Evolutionary conservation across 2,329 filamentous ascomycete species (phyloP), one percentile per base, ranked within the genome.

Genomic region (Pyrenochaeta sp.): DNA sequence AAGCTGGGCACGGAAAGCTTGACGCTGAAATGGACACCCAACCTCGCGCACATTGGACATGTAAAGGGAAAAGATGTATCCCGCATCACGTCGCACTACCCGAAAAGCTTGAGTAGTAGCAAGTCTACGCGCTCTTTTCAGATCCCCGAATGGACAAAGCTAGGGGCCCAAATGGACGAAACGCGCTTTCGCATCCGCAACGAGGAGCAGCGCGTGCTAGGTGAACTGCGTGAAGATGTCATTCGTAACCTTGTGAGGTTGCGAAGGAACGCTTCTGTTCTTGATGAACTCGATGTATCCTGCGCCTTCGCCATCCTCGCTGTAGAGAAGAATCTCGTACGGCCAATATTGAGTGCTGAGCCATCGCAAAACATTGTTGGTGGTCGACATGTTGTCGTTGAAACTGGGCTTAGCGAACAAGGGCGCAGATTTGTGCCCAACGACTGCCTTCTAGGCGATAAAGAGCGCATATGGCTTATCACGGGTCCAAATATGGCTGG

Each of bases 401-500:
- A 97, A 77, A 85, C 89, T 10, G 92, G 93, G 0, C 83, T 99
- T 2, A 83, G 86, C 63, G 88, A 91, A 64, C 89, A 93, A 73
- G 94, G 94, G 1, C 88, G 92, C 30, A 88, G 81, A 10, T 98
- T 98, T 72, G 89, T 92, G 44, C 85, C 88, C 49, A 98, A 98
- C 69, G 91, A 97, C 79, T 96, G 92, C 77, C 83, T 91, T 37
- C 84, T 97, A 2, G 91, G 91, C n/a, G 89, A 89, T 69, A 86
- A 76, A 81, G 94, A 85, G 85, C 91, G 67, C n/a, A 84, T 89
- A 49, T 86, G 85, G 80, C 83, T 90, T 34, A 88, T 89, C 63
- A 90, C 87, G 8, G 87, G 95, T 0, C 95, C 95, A n/a, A 99
- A 99, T 78, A 99, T 99, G 95, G 95, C 90, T 1, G 95, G 95